These are phyloP conservation scores for Coniochaeta prunicola DNA, from an alignment of 2,329 filamentous ascomycete species.

Conservation along the genomic window DNA sequence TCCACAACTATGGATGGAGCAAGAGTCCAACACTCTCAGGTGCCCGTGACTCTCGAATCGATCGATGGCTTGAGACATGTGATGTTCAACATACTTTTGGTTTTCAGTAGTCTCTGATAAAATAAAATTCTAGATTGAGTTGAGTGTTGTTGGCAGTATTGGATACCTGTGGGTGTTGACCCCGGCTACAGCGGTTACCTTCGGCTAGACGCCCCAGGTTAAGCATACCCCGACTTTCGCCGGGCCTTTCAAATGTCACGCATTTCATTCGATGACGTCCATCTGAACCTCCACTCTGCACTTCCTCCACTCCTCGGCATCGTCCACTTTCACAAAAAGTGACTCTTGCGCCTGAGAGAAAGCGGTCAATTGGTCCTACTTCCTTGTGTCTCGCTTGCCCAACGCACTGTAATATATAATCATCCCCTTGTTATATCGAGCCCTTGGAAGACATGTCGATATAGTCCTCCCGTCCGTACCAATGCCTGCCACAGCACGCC, in stretches of 20 bases:
- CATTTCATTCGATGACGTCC: constrained; percentile 1
- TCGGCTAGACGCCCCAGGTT: neutral
- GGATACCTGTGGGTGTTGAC: neutral
- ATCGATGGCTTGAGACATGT: too few species aligned
- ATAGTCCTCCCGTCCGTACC: constrained; percentile 3
- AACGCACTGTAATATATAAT: neutral
- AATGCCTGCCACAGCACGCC: constrained; percentile 20
- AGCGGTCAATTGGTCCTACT: neutral
- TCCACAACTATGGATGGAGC: too few species aligned
- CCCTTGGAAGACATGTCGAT: neutral
- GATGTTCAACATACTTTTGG: too few species aligned
- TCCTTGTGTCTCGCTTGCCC: neutral
- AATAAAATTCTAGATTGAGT: too few species aligned
- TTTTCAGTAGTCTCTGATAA: too few species aligned
- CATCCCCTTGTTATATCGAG: neutral
- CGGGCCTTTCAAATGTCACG: neutral
- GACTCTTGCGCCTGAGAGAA: neutral
- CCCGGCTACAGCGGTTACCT: neutral
- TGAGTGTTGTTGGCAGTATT: too few species aligned
- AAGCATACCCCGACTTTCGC: neutral
- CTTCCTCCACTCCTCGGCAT: neutral
- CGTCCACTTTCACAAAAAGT: neutral
- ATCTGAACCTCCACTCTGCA: neutral
- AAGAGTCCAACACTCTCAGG: too few species aligned
- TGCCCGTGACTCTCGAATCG: too few species aligned